Evolutionary conservation across 306 rosid species (phyloP).

Genomic region (Vigna mungo): DNA sequence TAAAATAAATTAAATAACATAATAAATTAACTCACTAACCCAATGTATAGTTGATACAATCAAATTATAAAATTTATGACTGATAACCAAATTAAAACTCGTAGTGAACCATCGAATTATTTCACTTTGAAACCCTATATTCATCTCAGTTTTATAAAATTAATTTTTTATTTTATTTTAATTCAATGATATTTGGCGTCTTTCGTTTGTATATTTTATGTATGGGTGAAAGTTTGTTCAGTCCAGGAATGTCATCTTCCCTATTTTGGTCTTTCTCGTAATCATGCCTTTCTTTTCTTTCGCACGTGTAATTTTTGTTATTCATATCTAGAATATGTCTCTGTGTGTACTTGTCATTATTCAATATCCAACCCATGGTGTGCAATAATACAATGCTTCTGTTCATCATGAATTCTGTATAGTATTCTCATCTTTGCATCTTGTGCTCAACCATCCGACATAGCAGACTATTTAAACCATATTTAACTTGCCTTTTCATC

Average conservation of each 20-base stretch:
- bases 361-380: not conserved
- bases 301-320: conserved; percentile 42
- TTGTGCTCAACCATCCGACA: conserved; percentile 62
- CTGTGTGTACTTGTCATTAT: not conserved
- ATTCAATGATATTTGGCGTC: too few species aligned
- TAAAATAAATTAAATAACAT: too few species aligned
- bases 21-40: too few species aligned
- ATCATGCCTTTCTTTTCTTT: conserved; percentile 18
- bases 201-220: not conserved
- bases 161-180: too few species aligned
- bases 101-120: too few species aligned
- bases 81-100: too few species aligned
- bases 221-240: not conserved
- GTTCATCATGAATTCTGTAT: conserved; percentile 37
- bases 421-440: conserved; percentile 19
- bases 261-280: conserved; percentile 26
- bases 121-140: too few species aligned
- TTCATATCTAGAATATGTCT: conserved; percentile 11
- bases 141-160: too few species aligned
- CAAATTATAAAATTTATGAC: too few species aligned
- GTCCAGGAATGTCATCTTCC: conserved; percentile 41
- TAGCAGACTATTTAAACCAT: conserved; percentile 47
- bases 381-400: conserved; percentile 26
- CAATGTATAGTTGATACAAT: too few species aligned
- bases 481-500: conserved; percentile 32